These are phyloP conservation scores for Phylloporus arenicola DNA, from an alignment of 768 basidiomycete genomes.

Conservation along the genomic window DNA sequence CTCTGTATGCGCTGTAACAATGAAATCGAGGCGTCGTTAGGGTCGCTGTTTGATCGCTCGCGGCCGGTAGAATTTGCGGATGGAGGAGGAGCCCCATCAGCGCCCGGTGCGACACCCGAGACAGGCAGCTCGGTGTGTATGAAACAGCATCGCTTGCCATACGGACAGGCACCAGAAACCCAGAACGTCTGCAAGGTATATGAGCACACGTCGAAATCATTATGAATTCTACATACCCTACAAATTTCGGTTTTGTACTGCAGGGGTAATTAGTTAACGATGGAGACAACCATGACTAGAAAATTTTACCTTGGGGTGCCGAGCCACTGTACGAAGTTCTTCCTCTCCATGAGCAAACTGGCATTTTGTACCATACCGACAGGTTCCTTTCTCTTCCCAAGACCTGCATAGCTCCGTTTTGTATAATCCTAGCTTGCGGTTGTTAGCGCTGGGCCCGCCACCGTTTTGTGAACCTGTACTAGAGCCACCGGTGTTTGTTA, in stretches of 20 bases:
- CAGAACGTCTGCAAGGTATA: constrained; percentile 67
- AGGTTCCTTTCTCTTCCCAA: constrained; percentile 88
- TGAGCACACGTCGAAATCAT: constrained; percentile 3
- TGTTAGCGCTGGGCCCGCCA: constrained; percentile 82
- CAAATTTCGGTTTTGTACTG: constrained; percentile 95
- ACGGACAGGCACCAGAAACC: constrained; percentile 90
- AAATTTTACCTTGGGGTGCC: constrained; percentile 77
- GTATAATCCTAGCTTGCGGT: constrained; percentile 84
- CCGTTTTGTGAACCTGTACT: constrained; percentile 29
- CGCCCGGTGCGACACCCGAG: constrained; percentile 51
- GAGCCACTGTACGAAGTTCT: constrained; percentile 74
- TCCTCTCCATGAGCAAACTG: constrained; percentile 93
- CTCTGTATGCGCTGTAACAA: constrained; percentile 76
- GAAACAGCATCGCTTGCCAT: constrained; percentile 90
- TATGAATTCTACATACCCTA: constrained; percentile 47
- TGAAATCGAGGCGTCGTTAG: constrained; percentile 66
- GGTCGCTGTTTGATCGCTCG: constrained; percentile 76
- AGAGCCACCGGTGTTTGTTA: constrained; percentile 38
- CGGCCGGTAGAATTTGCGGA: constrained; percentile 48
- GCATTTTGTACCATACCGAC: constrained; percentile 83
- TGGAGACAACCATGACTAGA: background rate
- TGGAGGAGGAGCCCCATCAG: constrained; percentile 49
- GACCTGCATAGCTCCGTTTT: constrained; percentile 88
- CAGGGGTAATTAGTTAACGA: constrained; percentile 15
- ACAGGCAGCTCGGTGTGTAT: constrained; percentile 83